Evolutionary conservation across 2,329 filamentous ascomycete genomes (phyloP).

Genomic region (Rutstroemia sp.): DNA sequence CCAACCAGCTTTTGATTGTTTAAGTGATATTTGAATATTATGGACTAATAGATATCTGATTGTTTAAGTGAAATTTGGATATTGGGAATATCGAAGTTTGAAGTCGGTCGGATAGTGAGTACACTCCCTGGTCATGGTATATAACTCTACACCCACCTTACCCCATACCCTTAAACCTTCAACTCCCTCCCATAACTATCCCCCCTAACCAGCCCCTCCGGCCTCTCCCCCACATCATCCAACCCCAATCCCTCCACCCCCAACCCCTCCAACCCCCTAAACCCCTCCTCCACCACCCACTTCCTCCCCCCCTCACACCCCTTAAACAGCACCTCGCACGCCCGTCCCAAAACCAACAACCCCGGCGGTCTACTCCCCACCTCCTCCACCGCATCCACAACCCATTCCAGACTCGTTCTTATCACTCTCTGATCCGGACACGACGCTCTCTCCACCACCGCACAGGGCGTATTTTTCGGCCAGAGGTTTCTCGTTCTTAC

Average conservation of each 20-base stretch:
- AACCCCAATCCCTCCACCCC: conserved; percentile 15
- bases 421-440: conserved; percentile 94
- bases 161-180: conserved; percentile 9
- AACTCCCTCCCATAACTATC: conserved; percentile 17
- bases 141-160: no score
- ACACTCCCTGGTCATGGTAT: no score
- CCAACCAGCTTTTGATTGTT: no score
- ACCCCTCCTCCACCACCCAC: conserved; percentile 86
- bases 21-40: no score
- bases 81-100: no score
- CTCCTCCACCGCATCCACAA: conserved; percentile 76
- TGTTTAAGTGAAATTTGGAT: no score
- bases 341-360: conserved; percentile 73
- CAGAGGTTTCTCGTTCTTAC: conserved; percentile 44
- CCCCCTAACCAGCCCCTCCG: conserved; percentile 11
- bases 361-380: conserved; percentile 88
- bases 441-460: conserved; percentile 86
- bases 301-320: conserved; percentile 48
- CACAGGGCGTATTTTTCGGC: conserved; percentile 76
- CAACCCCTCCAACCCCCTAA: conserved; percentile 51
- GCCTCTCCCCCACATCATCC: conserved; percentile 4
- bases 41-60: no score
- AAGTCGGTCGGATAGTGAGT: no score
- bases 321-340: conserved; percentile 66
- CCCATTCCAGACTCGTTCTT: conserved; percentile 71